Percentiles rank a stretch among this genome's conserved stretches.
Evolutionary conservation across 2,329 filamentous ascomycete species (phyloP).

Genomic region (Beauveria rudraprayagi): DNA sequence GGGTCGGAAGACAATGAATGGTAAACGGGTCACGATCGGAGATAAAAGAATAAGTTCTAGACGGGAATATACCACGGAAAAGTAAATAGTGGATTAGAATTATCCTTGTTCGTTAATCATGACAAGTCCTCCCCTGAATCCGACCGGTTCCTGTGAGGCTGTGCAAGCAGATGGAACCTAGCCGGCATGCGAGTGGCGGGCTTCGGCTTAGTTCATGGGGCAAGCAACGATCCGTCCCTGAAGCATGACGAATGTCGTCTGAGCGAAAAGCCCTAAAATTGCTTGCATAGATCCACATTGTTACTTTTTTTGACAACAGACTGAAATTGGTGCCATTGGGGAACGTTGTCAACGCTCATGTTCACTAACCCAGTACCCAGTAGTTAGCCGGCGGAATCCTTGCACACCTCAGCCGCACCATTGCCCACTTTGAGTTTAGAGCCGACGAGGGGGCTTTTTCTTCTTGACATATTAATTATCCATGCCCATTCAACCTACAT

Average conservation of each 20-base stretch:
- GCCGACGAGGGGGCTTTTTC: not conserved
- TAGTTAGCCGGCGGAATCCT: not conserved
- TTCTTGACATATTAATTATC: not conserved
- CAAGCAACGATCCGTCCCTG: not conserved
- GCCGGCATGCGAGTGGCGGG: not conserved
- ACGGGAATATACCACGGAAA: conserved; percentile 13
- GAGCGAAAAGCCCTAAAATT: conserved; percentile 6
- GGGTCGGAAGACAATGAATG: conserved; percentile 80
- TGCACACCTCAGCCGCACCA: conserved; percentile 5
- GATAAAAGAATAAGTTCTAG: not conserved
- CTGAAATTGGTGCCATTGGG: conserved; percentile 1
- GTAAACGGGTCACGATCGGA: conserved; percentile 14
- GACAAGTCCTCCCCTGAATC: not conserved
- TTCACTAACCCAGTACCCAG: not conserved
- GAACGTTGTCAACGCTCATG: not conserved
- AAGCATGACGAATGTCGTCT: not conserved
- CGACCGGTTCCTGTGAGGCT: conserved; percentile 5
- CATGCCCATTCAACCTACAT: not conserved
- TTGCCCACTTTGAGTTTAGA: not conserved
- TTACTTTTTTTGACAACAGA: not conserved
- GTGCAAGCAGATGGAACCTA: not conserved
- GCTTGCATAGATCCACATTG: conserved; percentile 2
- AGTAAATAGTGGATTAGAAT: conserved; percentile 9
- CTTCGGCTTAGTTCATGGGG: not conserved
- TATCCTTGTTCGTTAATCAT: conserved; percentile 1